Evolutionary conservation across 768 basidiomycete species (phyloP), one percentile per base, ranked within the genome.

Genomic region (Megacollybia marginata): DNA sequence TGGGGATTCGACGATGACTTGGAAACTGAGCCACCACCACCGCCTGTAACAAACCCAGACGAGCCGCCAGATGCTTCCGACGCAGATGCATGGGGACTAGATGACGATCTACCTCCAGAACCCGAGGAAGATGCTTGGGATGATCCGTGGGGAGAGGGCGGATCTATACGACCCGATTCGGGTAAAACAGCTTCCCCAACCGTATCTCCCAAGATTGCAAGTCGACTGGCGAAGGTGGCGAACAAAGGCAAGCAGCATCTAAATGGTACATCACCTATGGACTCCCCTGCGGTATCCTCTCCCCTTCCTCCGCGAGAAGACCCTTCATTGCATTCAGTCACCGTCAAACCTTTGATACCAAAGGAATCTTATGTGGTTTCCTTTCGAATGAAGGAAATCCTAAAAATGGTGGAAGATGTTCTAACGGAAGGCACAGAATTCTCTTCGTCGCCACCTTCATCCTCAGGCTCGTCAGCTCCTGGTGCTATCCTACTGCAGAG

Each of bases 391-490:
- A 79, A 74, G 53, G 73, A 71, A 10, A 66, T 88, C 36, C 56
- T 83, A 40, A 67, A 64, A 42, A 71, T 77, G 28, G 79, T 87
- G 0, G 77, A 82, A 59, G 78, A 80, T 38, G 72, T 80, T 10
- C 68, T 92, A 34, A 65, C 69, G 12, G 91, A 93, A 65, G 83
- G 84, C 42, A 75, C 74, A 47, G 76, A 82, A 23, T 73, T 93
- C 45, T 67, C 76, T 8, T 63, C 72, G 1, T 82, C 84, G 1
- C 72, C 71, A 48, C 54, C 70, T 31, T 53, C 66, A 51, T 48
- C 59, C 52, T 18, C 1, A 0, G 54, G 65, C 28, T 56, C 56
- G 28, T 62, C 57, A 2, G 53, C 66, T 2, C 74, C 78, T 16
- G 85, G 86, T 9, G 69, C 65, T 2, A 66, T 83, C 18, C 70